These are phyloP conservation scores for Acanthamoeba lugdunensis DNA, from an alignment of 208 protist genomes.

Conservation along the genomic window DNA sequence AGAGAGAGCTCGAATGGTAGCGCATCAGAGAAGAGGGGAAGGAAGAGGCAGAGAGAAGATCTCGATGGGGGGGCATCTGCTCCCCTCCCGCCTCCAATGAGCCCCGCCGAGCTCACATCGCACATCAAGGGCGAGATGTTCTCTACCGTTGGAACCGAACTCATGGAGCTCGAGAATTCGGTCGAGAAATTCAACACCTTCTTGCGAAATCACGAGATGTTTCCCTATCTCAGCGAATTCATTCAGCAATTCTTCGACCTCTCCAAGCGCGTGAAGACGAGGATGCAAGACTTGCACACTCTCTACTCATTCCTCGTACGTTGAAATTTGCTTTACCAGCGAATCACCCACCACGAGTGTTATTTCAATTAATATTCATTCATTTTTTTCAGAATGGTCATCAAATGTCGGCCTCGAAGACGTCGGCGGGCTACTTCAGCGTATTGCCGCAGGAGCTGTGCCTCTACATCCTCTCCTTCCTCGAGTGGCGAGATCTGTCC, in stretches of 20 bases:
- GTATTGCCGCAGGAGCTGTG: slow-evolving; percentile 64
- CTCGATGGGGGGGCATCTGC: background rate
- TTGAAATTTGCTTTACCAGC: background rate
- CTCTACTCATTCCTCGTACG: slow-evolving; percentile 69
- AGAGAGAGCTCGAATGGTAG: background rate
- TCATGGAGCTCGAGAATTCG: slow-evolving; percentile 49
- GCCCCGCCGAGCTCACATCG: background rate
- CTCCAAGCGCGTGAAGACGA: slow-evolving; percentile 23
- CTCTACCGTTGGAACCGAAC: background rate
- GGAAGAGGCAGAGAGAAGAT: slow-evolving; percentile 20
- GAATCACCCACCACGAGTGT: too few species aligned
- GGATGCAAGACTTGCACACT: slow-evolving; percentile 51
- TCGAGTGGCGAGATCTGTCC: slow-evolving; percentile 56
- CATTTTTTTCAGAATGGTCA: background rate
- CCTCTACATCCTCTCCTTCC: slow-evolving; percentile 73
- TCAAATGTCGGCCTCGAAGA: slow-evolving; percentile 45
- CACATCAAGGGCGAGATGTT: slow-evolving; percentile 54
- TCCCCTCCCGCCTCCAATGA: background rate
- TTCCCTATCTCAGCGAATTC: slow-evolving; percentile 48
- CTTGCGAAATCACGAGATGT: slow-evolving; percentile 69
- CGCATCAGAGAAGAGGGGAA: background rate
- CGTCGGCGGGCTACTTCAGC: slow-evolving; percentile 67
- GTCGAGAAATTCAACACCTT: slow-evolving; percentile 55
- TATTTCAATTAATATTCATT: too few species aligned
- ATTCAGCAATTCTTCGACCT: slow-evolving; percentile 50